Evolutionary conservation across 2,329 filamentous ascomycete genomes (phyloP).

Genomic region (Aaosphaeria arxii): DNA sequence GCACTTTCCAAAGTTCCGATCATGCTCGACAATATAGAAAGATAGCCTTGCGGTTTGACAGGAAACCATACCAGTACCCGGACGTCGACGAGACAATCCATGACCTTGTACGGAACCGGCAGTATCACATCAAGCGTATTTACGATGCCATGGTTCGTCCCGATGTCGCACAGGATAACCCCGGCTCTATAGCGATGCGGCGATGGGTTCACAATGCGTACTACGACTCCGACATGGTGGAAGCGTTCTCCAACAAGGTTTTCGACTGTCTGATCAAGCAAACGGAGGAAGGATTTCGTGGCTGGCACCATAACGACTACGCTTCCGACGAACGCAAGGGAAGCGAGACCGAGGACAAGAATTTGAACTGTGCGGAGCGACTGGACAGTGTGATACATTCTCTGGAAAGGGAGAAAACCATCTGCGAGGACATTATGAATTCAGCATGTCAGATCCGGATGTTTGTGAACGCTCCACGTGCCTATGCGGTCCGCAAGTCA

Average conservation of each 20-base stretch:
- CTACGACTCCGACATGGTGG: conserved; percentile 26
- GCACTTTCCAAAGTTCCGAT: conserved; percentile 15
- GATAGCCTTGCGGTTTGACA: conserved; percentile 19
- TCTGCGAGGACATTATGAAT: conserved; percentile 36
- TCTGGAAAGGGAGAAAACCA: conserved; percentile 33
- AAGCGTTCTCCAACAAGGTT: conserved; percentile 32
- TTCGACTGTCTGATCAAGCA: conserved; percentile 30
- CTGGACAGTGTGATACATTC: conserved; percentile 28
- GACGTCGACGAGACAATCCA: conserved; percentile 19
- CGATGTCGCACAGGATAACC: conserved; percentile 28
- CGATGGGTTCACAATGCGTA: conserved; percentile 30
- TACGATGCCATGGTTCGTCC: conserved; percentile 32
- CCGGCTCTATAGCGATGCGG: conserved; percentile 28
- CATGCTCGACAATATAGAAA: conserved; percentile 23
- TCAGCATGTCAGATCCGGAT: conserved; percentile 34
- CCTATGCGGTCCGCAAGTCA: conserved; percentile 30
- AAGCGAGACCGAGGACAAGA: conserved; percentile 28
- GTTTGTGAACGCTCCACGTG: conserved; percentile 35
- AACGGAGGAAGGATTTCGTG: conserved; percentile 28
- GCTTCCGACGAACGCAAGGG: conserved; percentile 31
- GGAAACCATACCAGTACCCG: conserved; percentile 22
- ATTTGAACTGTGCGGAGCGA: conserved; percentile 25
- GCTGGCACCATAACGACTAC: conserved; percentile 35
- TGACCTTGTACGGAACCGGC: conserved; percentile 15
- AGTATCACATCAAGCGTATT: conserved; percentile 19